Percentiles rank a stretch among this genome's conserved stretches.
Evolutionary conservation across 192 early-diverging fungal species (phyloP).

Genomic region (Kickxella alabastrina): DNA sequence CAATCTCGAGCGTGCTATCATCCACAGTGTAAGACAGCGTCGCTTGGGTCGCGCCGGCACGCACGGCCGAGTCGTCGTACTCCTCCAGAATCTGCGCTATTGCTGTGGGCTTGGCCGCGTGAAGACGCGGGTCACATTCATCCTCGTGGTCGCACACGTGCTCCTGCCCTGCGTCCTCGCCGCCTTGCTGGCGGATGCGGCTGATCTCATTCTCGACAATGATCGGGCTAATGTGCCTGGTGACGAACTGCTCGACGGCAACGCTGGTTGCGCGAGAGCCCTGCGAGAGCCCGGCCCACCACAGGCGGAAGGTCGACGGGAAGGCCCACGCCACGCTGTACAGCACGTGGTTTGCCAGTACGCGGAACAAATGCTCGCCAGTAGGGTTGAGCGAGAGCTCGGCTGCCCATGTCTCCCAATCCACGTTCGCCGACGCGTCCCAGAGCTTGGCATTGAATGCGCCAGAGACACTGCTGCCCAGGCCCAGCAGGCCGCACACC

Average conservation of each 20-base stretch:
- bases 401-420: slow-evolving; percentile 25
- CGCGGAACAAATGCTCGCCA: slow-evolving; percentile 15
- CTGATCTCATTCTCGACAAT: slow-evolving; percentile 15
- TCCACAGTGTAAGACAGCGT: slow-evolving; percentile 41
- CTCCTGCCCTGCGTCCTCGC: slow-evolving; percentile 1
- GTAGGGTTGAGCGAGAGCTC: slow-evolving; percentile 16
- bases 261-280: slow-evolving; percentile 17
- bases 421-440: slow-evolving; percentile 14
- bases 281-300: slow-evolving; percentile 42
- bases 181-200: slow-evolving; percentile 18
- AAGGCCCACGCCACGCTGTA: slow-evolving; percentile 16
- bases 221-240: slow-evolving; percentile 8
- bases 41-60: slow-evolving; percentile 15
- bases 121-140: background rate
- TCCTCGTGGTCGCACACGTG: background rate
- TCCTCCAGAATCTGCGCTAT: slow-evolving; percentile 31
- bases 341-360: slow-evolving; percentile 29
- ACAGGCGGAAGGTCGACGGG: slow-evolving; percentile 34
- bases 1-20: slow-evolving; percentile 50
- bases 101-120: slow-evolving; percentile 1
- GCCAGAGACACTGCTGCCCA: slow-evolving; percentile 1
- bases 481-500: slow-evolving; percentile 36
- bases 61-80: slow-evolving; percentile 32
- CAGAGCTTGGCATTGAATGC: slow-evolving; percentile 15
- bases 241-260: slow-evolving; percentile 31